Conservation (phyloP, 1,139 yeast species). For the Hyphopichia buzzinii region DNA sequence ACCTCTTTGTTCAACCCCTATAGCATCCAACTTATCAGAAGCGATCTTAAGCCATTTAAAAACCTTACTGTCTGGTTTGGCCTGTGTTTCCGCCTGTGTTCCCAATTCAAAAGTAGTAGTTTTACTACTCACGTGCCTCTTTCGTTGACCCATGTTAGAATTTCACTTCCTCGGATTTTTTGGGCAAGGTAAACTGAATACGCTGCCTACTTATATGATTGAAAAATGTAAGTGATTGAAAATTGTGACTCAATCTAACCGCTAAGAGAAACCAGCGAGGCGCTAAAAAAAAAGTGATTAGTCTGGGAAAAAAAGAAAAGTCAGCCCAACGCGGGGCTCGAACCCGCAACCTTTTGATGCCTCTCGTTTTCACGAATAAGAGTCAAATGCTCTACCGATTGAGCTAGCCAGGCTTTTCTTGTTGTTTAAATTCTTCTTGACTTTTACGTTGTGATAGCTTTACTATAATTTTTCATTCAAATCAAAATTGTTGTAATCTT, state of each 20-base stretch:
- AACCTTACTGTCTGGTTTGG: background rate
- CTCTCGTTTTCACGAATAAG: conserved; percentile 9
- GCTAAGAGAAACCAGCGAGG: too few relatives aligned
- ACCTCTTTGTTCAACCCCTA: conserved; percentile 32
- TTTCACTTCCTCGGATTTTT: too few relatives aligned
- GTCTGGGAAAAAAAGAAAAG: conserved; percentile 6
- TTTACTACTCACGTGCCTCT: background rate
- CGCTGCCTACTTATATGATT: too few relatives aligned
- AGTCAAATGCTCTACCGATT: conserved; percentile 25
- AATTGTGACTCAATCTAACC: too few relatives aligned
- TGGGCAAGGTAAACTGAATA: too few relatives aligned
- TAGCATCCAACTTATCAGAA: conserved; percentile 21
- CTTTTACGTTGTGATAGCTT: too few relatives aligned
- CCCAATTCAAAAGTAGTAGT: conserved; percentile 1
- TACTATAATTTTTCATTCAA: too few relatives aligned
- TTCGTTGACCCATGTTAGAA: background rate
- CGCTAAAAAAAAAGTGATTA: too few relatives aligned
- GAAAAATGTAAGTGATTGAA: too few relatives aligned
- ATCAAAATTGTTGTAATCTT: too few relatives aligned
- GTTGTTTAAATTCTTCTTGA: too few relatives aligned
- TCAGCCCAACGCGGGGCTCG: conserved; percentile 37
- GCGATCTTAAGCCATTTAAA: conserved; percentile 10
- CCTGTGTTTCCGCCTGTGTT: background rate
- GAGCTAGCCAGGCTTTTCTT: conserved; percentile 20
- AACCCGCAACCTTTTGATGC: conserved; percentile 35